phyloP scores from a whole-genome alignment of 2,329 filamentous ascomycete genomes.

The Colletotrichum tamarilloi region DNA sequence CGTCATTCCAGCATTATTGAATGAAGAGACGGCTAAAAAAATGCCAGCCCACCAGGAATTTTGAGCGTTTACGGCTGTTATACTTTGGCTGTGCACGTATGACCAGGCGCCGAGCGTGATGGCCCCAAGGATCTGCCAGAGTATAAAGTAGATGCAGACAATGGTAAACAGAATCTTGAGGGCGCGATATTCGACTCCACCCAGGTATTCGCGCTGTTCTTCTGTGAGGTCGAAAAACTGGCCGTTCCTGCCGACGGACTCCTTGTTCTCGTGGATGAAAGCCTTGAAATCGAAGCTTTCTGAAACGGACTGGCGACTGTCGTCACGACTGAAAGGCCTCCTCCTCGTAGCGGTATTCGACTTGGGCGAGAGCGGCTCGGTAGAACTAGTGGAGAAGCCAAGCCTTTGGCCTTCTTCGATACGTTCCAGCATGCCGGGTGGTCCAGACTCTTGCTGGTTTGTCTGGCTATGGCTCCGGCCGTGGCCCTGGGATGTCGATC shows the following conservation, averaged over 20 bases:
- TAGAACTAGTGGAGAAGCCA: not conserved
- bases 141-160: conserved; percentile 69
- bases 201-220: conserved; percentile 57
- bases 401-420: conserved; percentile 23
- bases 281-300: conserved; percentile 42
- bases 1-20: conserved; percentile 78
- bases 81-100: conserved; percentile 58
- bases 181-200: conserved; percentile 73
- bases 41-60: conserved; percentile 76
- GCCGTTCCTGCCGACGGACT: conserved; percentile 61
- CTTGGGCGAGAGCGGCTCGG: conserved; percentile 14
- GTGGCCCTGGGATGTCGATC: not conserved
- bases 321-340: conserved; percentile 39
- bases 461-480: conserved; percentile 16
- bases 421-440: not conserved
- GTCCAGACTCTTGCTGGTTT: not conserved
- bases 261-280: conserved; percentile 40
- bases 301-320: conserved; percentile 47
- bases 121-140: conserved; percentile 69
- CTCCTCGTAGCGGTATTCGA: conserved; percentile 31
- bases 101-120: conserved; percentile 72
- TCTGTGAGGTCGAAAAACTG: conserved; percentile 64
- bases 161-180: conserved; percentile 69
- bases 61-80: conserved; percentile 65
- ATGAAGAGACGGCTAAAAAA: conserved; percentile 75